Evolutionary conservation across 1,284 basidiomycete species (phyloP), one percentile per base, ranked within the genome.

Genomic region (Microbotryomycetes sp.): DNA sequence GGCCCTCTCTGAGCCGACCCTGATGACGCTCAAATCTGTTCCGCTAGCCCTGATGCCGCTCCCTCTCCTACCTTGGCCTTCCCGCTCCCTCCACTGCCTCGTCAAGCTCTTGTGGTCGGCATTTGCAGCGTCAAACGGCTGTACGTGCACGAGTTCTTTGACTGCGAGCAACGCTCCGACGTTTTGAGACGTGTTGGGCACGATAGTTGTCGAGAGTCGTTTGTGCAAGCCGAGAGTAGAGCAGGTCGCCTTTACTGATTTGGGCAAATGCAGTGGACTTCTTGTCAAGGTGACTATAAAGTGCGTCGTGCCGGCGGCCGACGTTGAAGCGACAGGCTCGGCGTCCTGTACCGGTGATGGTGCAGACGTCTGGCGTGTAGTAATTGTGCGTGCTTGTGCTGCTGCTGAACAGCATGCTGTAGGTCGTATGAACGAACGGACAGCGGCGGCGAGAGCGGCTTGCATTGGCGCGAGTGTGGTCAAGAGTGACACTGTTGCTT

Each of bases 211-310:
- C 6, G 59, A 46, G 51, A 68, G 61, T 47, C 67, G 67, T 46
- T 66, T 62, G 52, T 46, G 27, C 7, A 68, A 56, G 23, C 67
- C 67, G 48, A 68, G 61, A 5, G 62, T 54, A 21, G 46, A 24
- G 57, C 56, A 52, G 18, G 61, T 56, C 0, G 45, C 46, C 24
- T 26, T 23, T 16, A 55, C n/a, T 3, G 53, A 21, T 0, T 50
- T 11, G 28, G 56, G 45, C 27, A 68, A 56, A 57, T 68, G 64
- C 11, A 62, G 29, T 0, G 67, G 67, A 5, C 64, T 66, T 2
- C 67, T 61, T 26, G 60, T 56, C 50, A 68, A 61, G 21, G 67
- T 68, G 41, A 68, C 45, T 52, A 68, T 61, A 58, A 59, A 66
- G 61, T 68, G 66, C 16, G 66, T 58, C 28, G 41, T 30, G 23